Percentiles rank a stretch among this genome's conserved stretches.
These are phyloP conservation scores for Podospora conica DNA, from an alignment of 495 filamentous ascomycete genomes.

Conservation along the genomic window DNA sequence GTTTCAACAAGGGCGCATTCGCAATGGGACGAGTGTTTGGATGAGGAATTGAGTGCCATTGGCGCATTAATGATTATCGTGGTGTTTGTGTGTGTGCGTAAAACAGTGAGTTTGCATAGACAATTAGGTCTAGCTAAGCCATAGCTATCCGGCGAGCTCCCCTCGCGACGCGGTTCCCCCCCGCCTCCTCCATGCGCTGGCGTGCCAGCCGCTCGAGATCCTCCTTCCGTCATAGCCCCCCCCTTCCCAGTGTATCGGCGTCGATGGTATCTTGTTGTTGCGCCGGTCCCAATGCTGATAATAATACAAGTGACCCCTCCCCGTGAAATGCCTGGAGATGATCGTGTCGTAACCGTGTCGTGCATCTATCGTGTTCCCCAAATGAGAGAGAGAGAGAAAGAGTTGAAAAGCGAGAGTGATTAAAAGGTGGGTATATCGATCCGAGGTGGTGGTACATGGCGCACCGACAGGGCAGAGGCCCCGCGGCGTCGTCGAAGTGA, in stretches of 20 bases:
- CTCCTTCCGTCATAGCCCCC: neutral
- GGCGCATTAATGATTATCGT: neutral
- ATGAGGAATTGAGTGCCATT: neutral
- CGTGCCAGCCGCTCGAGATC: neutral
- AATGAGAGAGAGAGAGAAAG: constrained; percentile 2
- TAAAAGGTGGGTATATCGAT: constrained; percentile 25
- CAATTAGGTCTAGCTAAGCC: neutral
- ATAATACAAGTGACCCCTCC: constrained; percentile 10
- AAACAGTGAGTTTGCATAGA: neutral
- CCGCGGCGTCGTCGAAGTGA: neutral
- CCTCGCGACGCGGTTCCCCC: neutral
- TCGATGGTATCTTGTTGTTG: constrained; percentile 21
- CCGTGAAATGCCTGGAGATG: constrained; percentile 10
- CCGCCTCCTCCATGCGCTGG: neutral
- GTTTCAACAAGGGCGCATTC: constrained; percentile 8
- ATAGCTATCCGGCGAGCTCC: neutral
- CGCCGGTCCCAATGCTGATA: constrained; percentile 22
- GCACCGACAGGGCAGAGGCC: neutral
- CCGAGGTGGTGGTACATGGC: constrained; percentile 24
- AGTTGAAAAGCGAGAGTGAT: constrained; percentile 17
- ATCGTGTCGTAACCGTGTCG: constrained; percentile 16
- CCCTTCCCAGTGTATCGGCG: constrained; percentile 16
- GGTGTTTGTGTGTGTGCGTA: neutral
- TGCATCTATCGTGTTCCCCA: constrained; percentile 18
- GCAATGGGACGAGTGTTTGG: neutral